Conservation (phyloP, 148 eudicot species). For the Rhododendron ferrugineum region DNA sequence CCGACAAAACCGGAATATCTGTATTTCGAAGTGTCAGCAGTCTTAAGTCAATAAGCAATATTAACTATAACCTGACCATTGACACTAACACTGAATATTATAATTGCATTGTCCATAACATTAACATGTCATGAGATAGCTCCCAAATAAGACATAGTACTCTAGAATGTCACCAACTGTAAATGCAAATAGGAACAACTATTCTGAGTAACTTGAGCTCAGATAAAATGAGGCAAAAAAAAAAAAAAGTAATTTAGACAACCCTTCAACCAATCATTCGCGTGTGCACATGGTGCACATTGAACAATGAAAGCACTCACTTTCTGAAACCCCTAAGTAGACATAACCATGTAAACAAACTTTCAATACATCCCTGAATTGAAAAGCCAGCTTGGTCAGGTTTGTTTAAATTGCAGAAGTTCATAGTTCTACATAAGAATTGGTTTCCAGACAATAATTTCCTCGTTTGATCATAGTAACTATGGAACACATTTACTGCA, state of each 20-base stretch:
- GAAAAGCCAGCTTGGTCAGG: background rate
- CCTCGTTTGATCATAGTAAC: background rate
- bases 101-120: too few relatives aligned
- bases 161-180: background rate
- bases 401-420: background rate
- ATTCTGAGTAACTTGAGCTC: background rate
- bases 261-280: background rate
- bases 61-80: background rate
- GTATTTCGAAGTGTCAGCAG: constrained; percentile 17
- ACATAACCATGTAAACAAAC: background rate
- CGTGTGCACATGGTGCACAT: background rate
- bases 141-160: background rate
- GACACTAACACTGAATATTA: background rate
- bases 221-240: background rate
- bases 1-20: constrained; percentile 91
- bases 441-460: background rate
- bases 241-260: background rate
- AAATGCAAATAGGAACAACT: background rate
- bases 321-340: background rate
- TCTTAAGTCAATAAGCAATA: background rate
- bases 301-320: background rate
- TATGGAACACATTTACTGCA: background rate
- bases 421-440: background rate
- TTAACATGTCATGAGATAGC: background rate
- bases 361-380: background rate